phyloP scores from a whole-genome alignment of 78 protist species.

The Dictyostelium purpureum region DNA sequence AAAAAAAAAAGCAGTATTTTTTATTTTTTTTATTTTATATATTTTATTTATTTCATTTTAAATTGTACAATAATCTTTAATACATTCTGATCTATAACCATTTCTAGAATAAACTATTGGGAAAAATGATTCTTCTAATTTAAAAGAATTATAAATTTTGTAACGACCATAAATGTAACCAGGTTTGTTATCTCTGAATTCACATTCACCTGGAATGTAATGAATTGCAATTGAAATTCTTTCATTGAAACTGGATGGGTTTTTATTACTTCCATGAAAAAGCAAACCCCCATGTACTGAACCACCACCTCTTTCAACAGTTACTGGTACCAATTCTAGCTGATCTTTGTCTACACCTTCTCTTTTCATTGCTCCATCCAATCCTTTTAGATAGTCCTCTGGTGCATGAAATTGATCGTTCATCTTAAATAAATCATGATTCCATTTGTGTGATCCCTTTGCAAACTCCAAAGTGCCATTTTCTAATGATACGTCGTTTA shows the following conservation, averaged over 20 bases:
- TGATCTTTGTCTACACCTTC: background rate
- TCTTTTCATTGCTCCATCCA: background rate
- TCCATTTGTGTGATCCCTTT: slow-evolving; percentile 34
- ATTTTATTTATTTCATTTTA: background rate
- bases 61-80: background rate
- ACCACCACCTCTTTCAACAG: slow-evolving; percentile 1
- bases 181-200: background rate
- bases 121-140: background rate
- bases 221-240: slow-evolving; percentile 46
- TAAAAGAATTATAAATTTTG: background rate
- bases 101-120: background rate
- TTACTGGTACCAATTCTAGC: background rate
- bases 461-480: slow-evolving; percentile 67
- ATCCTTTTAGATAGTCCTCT: background rate
- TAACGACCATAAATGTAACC: slow-evolving; percentile 61
- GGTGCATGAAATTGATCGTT: slow-evolving; percentile 50
- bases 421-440: background rate
- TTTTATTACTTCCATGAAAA: slow-evolving; percentile 50
- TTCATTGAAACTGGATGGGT: background rate
- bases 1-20: background rate
- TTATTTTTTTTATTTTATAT: background rate
- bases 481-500: slow-evolving; percentile 23
- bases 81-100: slow-evolving; percentile 26
- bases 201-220: slow-evolving; percentile 21
- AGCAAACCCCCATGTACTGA: slow-evolving; percentile 41